Conservation (phyloP, 106 monocot species). For the Alisma plantagoaquatica region DNA sequence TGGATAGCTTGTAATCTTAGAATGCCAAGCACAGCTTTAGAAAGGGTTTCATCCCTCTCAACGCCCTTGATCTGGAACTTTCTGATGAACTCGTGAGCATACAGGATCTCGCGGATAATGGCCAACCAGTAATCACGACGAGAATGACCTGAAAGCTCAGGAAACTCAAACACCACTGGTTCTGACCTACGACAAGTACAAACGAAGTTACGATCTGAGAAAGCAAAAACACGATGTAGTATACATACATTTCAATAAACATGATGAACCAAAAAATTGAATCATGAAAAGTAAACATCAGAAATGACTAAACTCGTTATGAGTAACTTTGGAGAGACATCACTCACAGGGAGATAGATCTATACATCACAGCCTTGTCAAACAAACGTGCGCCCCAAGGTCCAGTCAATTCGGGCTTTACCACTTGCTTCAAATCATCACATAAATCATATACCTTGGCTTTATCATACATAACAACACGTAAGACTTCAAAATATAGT, state of each 20-base stretch:
- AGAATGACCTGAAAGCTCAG: constrained; percentile 85
- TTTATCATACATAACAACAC: constrained; percentile 80
- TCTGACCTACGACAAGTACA: constrained; percentile 82
- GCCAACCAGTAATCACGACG: constrained; percentile 96
- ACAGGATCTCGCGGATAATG: constrained; percentile 65
- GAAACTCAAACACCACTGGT: constrained; percentile 82
- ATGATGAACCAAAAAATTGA: too few species aligned
- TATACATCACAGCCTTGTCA: constrained; percentile 96
- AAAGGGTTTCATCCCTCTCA: constrained; percentile 77
- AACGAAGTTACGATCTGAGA: too few species aligned
- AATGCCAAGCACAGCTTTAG: constrained; percentile 68
- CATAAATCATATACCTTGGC: constrained; percentile 87
- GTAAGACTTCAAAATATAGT: constrained; percentile 84
- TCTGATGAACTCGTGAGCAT: constrained; percentile 69
- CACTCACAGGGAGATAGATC: constrained; percentile 69
- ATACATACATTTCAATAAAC: too few species aligned
- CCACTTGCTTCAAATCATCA: constrained; percentile 79
- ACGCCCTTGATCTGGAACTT: constrained; percentile 49
- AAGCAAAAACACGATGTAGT: too few species aligned
- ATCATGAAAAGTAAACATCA: too few species aligned
- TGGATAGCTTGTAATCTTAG: constrained; percentile 77
- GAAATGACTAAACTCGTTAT: too few species aligned
- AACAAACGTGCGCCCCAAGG: constrained; percentile 98
- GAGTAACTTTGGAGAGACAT: too few species aligned
- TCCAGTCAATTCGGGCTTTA: constrained; percentile 88